A percentile compares a stretch with the other conserved stretches of the same genome.
Evolutionary conservation across 306 rosid species (phyloP).

Genomic region (Cucumis sativus): DNA sequence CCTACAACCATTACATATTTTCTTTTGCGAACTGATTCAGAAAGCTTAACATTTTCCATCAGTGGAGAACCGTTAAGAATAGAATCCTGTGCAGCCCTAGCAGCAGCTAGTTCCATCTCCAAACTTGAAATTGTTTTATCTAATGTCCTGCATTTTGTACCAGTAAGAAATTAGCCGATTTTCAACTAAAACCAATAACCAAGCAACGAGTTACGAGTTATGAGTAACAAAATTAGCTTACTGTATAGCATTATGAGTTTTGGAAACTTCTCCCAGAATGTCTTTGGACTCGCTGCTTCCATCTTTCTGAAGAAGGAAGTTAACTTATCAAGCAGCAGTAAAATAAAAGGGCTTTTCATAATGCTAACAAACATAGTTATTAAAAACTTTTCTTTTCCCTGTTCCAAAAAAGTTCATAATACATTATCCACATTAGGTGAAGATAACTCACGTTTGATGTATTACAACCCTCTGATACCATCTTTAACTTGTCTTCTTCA

Average conservation of each 20-base stretch:
- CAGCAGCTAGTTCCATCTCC: constrained; percentile 50
- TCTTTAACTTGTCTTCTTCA: constrained; percentile 20
- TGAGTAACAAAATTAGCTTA: constrained; percentile 7
- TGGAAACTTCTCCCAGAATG: constrained; percentile 36
- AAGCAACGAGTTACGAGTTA: neutral
- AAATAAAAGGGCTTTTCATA: neutral
- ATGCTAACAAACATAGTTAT: neutral
- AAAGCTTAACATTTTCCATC: constrained; percentile 14
- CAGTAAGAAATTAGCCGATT: neutral
- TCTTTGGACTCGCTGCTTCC: constrained; percentile 22
- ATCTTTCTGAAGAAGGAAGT: constrained; percentile 16
- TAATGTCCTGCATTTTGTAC: constrained; percentile 24
- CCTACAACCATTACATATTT: constrained; percentile 45
- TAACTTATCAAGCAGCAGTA: neutral
- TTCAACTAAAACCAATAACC: neutral
- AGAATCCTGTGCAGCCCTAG: constrained; percentile 40
- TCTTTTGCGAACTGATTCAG: constrained; percentile 22
- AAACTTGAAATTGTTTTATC: constrained; percentile 46
- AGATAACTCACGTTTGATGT: constrained; percentile 21
- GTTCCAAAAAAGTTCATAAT: neutral
- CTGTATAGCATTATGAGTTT: constrained; percentile 38
- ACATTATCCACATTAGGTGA: neutral
- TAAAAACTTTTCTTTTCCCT: neutral
- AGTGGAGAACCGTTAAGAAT: constrained; percentile 27
- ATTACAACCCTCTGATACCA: constrained; percentile 29